phyloP scores from a whole-genome alignment of 441 rosid genomes.

The Isatis lusitanica region DNA sequence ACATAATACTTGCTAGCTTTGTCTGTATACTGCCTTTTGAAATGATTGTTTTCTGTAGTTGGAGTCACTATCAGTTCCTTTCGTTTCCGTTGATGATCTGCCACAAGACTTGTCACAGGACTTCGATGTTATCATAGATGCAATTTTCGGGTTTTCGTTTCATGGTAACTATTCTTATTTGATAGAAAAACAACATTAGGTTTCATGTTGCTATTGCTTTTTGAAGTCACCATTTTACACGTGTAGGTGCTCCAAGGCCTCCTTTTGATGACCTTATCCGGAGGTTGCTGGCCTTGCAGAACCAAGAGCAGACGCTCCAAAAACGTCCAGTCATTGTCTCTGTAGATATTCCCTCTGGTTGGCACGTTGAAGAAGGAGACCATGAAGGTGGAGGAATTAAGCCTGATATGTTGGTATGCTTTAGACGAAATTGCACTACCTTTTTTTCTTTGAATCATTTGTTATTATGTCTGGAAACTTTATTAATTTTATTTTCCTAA shows the following conservation, averaged over 20 bases:
- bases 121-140: slow-evolving; percentile 77
- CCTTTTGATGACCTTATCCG: slow-evolving; percentile 77
- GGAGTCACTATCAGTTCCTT: slow-evolving; percentile 80
- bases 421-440: slow-evolving; percentile 13
- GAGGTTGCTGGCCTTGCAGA: slow-evolving; percentile 50
- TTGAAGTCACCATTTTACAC: neutral
- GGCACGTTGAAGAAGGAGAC: slow-evolving; percentile 97
- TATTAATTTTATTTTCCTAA: slow-evolving; percentile 28
- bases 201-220: neutral
- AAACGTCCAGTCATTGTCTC: slow-evolving; percentile 63
- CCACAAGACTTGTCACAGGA: slow-evolving; percentile 63
- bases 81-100: slow-evolving; percentile 65
- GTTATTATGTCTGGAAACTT: too few relatives aligned
- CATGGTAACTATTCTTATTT: slow-evolving; percentile 59
- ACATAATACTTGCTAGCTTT: neutral
- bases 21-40: slow-evolving; percentile 12
- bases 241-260: slow-evolving; percentile 82
- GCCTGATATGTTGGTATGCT: slow-evolving; percentile 91
- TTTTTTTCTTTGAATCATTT: slow-evolving; percentile 5
- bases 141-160: slow-evolving; percentile 93
- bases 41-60: slow-evolving; percentile 49
- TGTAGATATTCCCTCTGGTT: slow-evolving; percentile 94
- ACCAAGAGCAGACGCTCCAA: slow-evolving; percentile 38
- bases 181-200: neutral
- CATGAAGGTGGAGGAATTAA: slow-evolving; percentile 66